Evolutionary conservation across 805 yeast genomes (phyloP), one percentile per base, ranked within the genome.

Genomic region (Saccharomycopsis guyanensis): DNA sequence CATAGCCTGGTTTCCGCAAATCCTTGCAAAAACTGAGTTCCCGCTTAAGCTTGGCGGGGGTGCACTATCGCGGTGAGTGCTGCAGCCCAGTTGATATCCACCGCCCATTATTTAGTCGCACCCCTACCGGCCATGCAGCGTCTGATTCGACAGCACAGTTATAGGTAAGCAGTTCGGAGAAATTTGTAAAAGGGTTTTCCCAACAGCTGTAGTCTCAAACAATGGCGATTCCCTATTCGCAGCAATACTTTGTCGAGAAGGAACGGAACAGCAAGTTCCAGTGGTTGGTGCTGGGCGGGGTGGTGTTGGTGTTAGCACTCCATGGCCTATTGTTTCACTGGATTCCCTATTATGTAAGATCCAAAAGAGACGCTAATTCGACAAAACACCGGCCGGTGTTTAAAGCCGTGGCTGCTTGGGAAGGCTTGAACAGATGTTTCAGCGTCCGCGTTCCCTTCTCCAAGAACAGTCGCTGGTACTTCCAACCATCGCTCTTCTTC

Each of bases 311-410:
- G 1, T 55, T 72, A 6, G 39, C 62, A 1, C 19, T 61, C 4
- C 70, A 71, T 56, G 76, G 76, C 2, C 4, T 66, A 1, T n/a
- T 70, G 2, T 68, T 70, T 54, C 60, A 62, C 38, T 69, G 74
- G 73, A 55, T 68, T 4, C 74, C 74, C 3, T 51, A 59, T 31
- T 55, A 36, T 29, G 50, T 69, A 10, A 52, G 75, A 36, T 29
- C 40, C 3, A 39, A 25, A 35, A 29, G n/a, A 45, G 16, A 22
- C 5, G 29, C 24, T 22, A 29, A 31, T 15, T 22, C n/a, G 3
- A 15, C 19, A 15, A 38, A 46, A 0, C 46, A 55, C 27, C 47
- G 42, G 40, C 47, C 51, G 3, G 64, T 56, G 42, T 69, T 65
- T 50, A 53, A 49, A 15, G 49, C 64, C 25, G 15, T 67, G 7